These are phyloP conservation scores for Citrus mangshanensis DNA, from an alignment of 345 rosid species.

Conservation along the genomic window DNA sequence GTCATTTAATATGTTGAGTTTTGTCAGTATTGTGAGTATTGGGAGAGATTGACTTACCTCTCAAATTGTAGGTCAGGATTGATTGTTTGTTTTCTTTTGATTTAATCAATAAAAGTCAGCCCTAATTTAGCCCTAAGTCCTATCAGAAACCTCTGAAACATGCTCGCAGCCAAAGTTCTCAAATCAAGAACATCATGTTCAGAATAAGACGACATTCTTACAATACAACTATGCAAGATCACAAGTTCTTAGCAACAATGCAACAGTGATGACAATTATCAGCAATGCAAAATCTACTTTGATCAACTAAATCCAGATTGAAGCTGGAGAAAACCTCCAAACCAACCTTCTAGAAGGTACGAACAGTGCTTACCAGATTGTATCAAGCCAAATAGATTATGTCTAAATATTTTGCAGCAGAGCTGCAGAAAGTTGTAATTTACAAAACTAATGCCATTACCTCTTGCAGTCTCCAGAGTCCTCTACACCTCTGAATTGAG, in stretches of 20 bases:
- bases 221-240: neutral
- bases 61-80: too few relatives aligned
- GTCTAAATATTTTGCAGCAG: neutral
- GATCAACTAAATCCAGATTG: neutral
- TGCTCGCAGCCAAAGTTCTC: neutral
- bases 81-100: too few relatives aligned
- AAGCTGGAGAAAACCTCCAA: neutral
- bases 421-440: neutral
- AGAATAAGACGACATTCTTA: neutral
- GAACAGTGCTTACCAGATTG: neutral
- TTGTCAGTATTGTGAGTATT: too few relatives aligned
- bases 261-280: neutral
- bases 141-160: neutral
- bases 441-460: slow-evolving; percentile 27
- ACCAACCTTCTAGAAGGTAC: neutral
- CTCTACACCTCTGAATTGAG: slow-evolving; percentile 72
- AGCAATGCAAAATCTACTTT: neutral
- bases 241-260: neutral
- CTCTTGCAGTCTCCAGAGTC: slow-evolving; percentile 88
- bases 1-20: too few relatives aligned
- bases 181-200: neutral
- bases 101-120: too few relatives aligned
- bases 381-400: neutral
- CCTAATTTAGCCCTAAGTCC: too few relatives aligned
- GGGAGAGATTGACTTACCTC: too few relatives aligned